Evolutionary conservation across 1,139 yeast genomes (phyloP), one percentile per base, ranked within the genome.

Genomic region (Nakaseomyces uthaithaninus): DNA sequence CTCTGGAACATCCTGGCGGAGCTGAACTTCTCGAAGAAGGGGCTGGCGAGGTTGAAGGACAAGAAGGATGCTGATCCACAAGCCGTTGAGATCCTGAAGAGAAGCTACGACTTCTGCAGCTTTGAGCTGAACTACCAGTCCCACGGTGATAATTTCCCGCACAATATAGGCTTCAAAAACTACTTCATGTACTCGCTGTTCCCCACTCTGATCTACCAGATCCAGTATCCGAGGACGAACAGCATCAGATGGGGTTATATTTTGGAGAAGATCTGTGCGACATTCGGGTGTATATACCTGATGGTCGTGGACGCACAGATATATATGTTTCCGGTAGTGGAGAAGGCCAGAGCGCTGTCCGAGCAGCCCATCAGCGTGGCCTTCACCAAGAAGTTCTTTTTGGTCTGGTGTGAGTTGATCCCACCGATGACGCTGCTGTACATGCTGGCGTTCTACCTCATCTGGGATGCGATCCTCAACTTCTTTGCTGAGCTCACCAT

Each of bases 381-480:
- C 12, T 61, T 76, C 43, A 65, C 84, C 22, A 22, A 19, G 26
- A 52, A 58, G 39, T 78, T 84, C 6, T 64, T 77, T 43, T 65
- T 86, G 22, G 56, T 85, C 22, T 55, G 84, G 30, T 58, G 84
- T 26, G 91, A 84, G 53, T 68, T 85, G 55, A 74, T 83, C 35
- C 89, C 93, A n/a, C 82, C 86, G 16, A 81, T 85, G 57, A 59
- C 73, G 18, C 59, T 79, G 45, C 74, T 80, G 55, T 86, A 85
- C 59, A 57, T 87, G 40, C 65, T 87, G 42, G 78, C 77, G 0
- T 87, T 86, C 61, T 85, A 82, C 59, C 67, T 87, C 44, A 87
- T 87, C 46, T 87, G 96, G 96, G 95, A 87, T 53, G 78, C 86
- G n/a, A 86, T 86, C 40, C 65, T 86, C 49, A 86, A 85, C 55